Percentiles rank a stretch among this genome's conserved stretches.
phyloP scores from a whole-genome alignment of 2,329 filamentous ascomycete species.

The Passalora sequoiae region DNA sequence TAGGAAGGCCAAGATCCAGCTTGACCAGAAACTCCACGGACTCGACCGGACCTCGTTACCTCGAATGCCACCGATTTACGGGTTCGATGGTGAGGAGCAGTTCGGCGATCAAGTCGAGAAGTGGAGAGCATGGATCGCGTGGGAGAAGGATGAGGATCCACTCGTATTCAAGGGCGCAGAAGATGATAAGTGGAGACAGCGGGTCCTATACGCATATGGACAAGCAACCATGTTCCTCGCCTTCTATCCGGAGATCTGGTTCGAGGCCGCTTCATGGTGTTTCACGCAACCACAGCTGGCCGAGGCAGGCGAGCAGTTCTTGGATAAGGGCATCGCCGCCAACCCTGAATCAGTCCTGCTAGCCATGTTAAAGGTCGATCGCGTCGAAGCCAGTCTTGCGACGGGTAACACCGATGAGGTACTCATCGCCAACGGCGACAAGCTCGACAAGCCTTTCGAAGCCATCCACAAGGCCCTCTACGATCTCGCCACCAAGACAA shows the following conservation, averaged over 20 bases:
- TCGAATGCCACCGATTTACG: conserved; percentile 72
- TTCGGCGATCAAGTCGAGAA: conserved; percentile 77
- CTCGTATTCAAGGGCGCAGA: conserved; percentile 76
- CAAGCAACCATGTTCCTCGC: conserved; percentile 88
- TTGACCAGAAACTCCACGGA: conserved; percentile 81
- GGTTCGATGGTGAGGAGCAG: conserved; percentile 81
- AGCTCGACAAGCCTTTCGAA: conserved; percentile 78
- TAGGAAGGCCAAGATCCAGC: conserved; percentile 77
- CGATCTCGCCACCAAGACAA: conserved; percentile 67
- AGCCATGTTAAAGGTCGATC: conserved; percentile 82
- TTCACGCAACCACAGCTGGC: conserved; percentile 61
- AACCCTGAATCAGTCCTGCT: conserved; percentile 92
- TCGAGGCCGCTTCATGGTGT: conserved; percentile 89
- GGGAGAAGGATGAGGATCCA: conserved; percentile 83
- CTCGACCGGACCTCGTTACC: conserved; percentile 74
- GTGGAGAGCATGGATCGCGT: conserved; percentile 91
- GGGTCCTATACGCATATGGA: conserved; percentile 85
- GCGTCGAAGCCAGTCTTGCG: conserved; percentile 72
- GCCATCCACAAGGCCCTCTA: conserved; percentile 83
- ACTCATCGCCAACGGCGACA: conserved; percentile 59
- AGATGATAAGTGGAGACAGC: conserved; percentile 69
- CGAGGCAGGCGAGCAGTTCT: conserved; percentile 66
- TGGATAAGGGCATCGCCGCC: conserved; percentile 75
- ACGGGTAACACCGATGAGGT: conserved; percentile 65
- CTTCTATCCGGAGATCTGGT: conserved; percentile 96